These are phyloP conservation scores for Lactarius vividus DNA, from an alignment of 768 basidiomycete species.

Conservation along the genomic window DNA sequence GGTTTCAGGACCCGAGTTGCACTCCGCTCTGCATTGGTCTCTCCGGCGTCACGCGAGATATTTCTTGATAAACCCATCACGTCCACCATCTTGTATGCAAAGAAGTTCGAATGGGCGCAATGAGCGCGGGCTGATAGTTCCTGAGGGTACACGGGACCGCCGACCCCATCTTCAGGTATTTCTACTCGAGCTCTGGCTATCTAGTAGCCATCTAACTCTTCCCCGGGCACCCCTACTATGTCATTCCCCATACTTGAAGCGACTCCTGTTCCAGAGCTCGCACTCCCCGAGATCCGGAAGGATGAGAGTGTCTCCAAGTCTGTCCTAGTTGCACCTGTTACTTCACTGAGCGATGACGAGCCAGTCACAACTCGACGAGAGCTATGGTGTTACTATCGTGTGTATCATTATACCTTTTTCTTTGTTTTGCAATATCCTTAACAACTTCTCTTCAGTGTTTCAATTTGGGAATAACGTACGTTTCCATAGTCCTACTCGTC, in stretches of 20 bases:
- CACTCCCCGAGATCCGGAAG: background rate
- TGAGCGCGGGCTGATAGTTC: background rate
- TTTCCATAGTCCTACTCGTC: background rate
- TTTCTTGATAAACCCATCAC: background rate
- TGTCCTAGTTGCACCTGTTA: conserved; percentile 28
- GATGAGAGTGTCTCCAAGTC: background rate
- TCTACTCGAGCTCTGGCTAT: background rate
- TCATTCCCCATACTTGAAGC: background rate
- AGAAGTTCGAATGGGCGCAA: background rate
- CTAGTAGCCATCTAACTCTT: background rate
- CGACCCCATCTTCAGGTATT: background rate
- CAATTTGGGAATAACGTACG: conserved; percentile 79
- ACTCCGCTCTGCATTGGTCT: background rate
- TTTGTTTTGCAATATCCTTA: conserved; percentile 2
- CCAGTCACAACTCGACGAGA: conserved; percentile 70
- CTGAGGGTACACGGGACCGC: background rate
- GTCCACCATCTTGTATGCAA: background rate
- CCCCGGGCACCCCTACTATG: background rate
- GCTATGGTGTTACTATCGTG: conserved; percentile 78
- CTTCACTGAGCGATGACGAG: conserved; percentile 39
- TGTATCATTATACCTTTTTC: conserved; percentile 31
- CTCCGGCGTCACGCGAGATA: background rate
- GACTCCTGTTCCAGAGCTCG: background rate
- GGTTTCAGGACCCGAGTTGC: no score
- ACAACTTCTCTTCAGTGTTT: conserved; percentile 51